phyloP scores from a whole-genome alignment of 2,329 filamentous ascomycete genomes.

The Colletotrichum eremochloae region DNA sequence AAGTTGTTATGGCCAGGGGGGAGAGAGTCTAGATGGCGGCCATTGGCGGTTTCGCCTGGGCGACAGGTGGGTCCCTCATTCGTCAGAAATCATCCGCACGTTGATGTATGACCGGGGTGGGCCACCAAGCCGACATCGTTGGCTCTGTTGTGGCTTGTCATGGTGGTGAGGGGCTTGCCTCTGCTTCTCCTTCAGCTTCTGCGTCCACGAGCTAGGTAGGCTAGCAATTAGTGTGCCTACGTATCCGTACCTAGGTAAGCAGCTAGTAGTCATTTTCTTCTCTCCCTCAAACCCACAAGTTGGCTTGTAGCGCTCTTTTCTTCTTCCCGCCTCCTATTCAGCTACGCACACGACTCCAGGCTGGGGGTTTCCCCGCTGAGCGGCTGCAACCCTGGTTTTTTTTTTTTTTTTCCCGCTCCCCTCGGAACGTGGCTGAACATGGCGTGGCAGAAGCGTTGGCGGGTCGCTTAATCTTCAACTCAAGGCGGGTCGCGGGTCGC shows the following conservation, averaged over 20 bases:
- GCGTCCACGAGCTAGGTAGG: not conserved
- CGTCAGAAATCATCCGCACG: constrained; percentile 21
- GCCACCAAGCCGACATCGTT: constrained; percentile 24
- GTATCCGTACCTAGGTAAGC: too few relatives aligned
- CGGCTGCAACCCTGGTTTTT: not conserved
- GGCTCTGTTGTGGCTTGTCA: constrained; percentile 12
- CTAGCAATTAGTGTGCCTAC: not conserved
- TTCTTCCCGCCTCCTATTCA: constrained; percentile 5
- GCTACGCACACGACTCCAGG: not conserved
- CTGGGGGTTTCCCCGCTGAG: not conserved
- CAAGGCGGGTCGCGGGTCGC: constrained; percentile 16
- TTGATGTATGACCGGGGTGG: constrained; percentile 28
- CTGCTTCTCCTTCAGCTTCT: not conserved
- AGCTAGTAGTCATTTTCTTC: not conserved
- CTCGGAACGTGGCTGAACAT: not conserved
- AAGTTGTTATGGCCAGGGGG: constrained; percentile 17
- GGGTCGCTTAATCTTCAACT: constrained; percentile 13
- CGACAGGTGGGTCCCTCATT: constrained; percentile 26
- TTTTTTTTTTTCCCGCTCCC: not conserved
- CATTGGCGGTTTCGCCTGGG: constrained; percentile 27
- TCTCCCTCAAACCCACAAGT: not conserved
- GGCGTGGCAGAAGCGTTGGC: constrained; percentile 11
- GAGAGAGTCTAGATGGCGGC: constrained; percentile 11
- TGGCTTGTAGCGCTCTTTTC: not conserved
- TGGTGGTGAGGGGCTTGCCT: constrained; percentile 3